Base-by-base conservation (phyloP, 176 grass and related monocot species). In the Melocanna baccifera region DNA sequence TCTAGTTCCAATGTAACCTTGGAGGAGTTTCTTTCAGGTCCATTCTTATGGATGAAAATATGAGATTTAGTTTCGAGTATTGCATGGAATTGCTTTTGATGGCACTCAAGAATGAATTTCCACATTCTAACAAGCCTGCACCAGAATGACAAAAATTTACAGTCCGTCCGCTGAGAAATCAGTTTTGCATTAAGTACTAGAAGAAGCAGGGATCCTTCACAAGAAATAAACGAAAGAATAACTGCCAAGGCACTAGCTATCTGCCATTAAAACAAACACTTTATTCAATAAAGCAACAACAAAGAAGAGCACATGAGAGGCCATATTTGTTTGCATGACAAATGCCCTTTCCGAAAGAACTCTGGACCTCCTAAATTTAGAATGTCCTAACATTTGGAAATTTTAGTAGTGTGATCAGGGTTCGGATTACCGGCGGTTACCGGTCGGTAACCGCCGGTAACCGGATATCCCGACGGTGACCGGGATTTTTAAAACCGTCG, bases 81-180 rank as follows among this genome's bases (percentile, higher is more conserved):
- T 7, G 77, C 80, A 57, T 91, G 86, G 69, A 97, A 92, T 69
- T 97, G 95, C 82, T 92, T 94, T 66, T 67, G 87, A 46, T 97
- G 92, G 74, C 92, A 92, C 23, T 91, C 86, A 71, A 97, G 80
- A 55, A 97, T 88, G 13, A 83, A 83, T 69, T 87, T 97, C 95
- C 95, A 97, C 90, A 97, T 94, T 82, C 66, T 93, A 20, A 86
- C 80, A 85, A 91, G 82, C 82, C 95, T 97, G 88, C 83, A 89
- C 19, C 26, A 81, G 47, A 83, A 62, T 25, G 50, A 78, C 10
- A 82, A 56, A 22, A 75, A 69, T 51, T 89, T 80, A 85, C 39
- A 30, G 51, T 15, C 46, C 47, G 46, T 40, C 51, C 39, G 1
- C 42, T 66, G 29, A 62, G 32, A 22, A 50, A 76, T 53, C 3